Percentiles rank a stretch among this genome's conserved stretches.
phyloP scores from a whole-genome alignment of 2,329 filamentous ascomycete species.

The Sclerotinia nivalis region DNA sequence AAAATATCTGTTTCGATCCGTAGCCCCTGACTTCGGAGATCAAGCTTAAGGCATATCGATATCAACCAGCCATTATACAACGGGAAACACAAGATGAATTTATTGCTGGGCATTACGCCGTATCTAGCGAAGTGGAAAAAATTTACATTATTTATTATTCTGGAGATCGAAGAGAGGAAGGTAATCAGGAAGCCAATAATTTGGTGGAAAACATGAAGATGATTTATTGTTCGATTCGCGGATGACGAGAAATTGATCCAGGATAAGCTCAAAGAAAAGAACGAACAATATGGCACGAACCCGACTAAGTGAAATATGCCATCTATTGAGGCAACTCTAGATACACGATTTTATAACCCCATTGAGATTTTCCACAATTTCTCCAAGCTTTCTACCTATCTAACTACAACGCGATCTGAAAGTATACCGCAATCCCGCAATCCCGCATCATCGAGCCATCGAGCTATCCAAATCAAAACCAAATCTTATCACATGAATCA shows the following conservation, averaged over 20 bases:
- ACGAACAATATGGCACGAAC: background rate
- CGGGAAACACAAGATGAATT: background rate
- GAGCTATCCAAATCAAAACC: background rate
- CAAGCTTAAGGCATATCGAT: background rate
- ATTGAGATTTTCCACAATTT: background rate
- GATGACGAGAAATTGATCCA: background rate
- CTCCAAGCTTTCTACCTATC: background rate
- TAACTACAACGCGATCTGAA: background rate
- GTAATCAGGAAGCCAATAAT: background rate
- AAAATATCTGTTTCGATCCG: background rate
- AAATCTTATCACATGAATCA: background rate
- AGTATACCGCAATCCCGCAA: background rate
- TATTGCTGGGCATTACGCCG: background rate
- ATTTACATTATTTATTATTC: constrained; percentile 18
- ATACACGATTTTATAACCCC: background rate
- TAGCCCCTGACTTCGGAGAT: background rate
- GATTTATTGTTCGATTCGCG: background rate
- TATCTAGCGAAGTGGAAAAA: background rate
- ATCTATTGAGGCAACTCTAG: background rate
- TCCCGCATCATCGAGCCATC: too few relatives aligned
- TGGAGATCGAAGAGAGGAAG: background rate
- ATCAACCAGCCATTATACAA: background rate
- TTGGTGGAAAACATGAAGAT: background rate
- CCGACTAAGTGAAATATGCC: background rate
- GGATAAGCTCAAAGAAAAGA: background rate